phyloP scores from a whole-genome alignment of 805 yeast genomes.

The Kodamaea jinghongensis region DNA sequence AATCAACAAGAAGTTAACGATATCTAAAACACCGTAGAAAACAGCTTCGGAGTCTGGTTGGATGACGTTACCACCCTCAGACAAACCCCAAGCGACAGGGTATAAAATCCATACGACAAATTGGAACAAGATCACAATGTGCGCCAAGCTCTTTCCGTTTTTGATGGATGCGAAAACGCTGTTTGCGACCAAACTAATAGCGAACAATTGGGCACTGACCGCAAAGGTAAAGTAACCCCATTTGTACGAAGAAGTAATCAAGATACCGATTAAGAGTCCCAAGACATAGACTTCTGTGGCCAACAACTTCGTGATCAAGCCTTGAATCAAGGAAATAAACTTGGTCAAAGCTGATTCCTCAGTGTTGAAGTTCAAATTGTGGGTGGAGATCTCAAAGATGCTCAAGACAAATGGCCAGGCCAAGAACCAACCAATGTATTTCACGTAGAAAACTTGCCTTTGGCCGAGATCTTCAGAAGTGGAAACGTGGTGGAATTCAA shows the following conservation, averaged over 20 bases:
- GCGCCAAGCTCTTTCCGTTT: constrained; percentile 8
- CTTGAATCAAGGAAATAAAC: constrained; percentile 31
- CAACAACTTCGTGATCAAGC: constrained; percentile 41
- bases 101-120: constrained; percentile 47
- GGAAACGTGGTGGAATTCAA: constrained; percentile 49
- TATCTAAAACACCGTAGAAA: constrained; percentile 58
- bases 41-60: constrained; percentile 58
- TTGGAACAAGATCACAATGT: constrained; percentile 27
- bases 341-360: constrained; percentile 24
- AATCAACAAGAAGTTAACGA: constrained; percentile 41
- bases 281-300: constrained; percentile 50
- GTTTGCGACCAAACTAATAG: constrained; percentile 30
- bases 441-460: constrained; percentile 57
- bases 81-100: constrained; percentile 49
- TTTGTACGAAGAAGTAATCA: constrained; percentile 55
- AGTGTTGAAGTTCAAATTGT: constrained; percentile 29
- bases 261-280: constrained; percentile 53
- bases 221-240: constrained; percentile 70
- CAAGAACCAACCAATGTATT: constrained; percentile 57
- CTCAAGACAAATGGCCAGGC: constrained; percentile 46
- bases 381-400: constrained; percentile 29
- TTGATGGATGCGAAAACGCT: constrained; percentile 10
- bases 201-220: constrained; percentile 40
- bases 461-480: constrained; percentile 25
- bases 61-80: constrained; percentile 63